Evolutionary conservation across 192 early-diverging fungal species (phyloP).

Genomic region (Backusella sp.): DNA sequence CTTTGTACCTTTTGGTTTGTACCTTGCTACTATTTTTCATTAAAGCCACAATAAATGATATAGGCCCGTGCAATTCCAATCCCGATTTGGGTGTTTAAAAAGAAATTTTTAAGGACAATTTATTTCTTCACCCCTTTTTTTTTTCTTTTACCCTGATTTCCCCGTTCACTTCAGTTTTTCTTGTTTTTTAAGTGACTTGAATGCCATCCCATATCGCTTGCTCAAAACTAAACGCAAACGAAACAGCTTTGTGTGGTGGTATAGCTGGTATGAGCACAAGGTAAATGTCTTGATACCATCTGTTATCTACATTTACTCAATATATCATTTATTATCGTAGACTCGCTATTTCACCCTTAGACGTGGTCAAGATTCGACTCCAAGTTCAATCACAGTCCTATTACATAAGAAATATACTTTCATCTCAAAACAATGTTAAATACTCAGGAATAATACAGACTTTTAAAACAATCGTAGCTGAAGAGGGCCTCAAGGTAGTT

Average conservation of each 20-base stretch:
- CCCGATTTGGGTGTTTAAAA: background rate
- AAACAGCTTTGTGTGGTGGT: conserved; percentile 51
- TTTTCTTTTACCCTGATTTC: background rate
- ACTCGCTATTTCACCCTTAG: conserved; percentile 85
- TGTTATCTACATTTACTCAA: background rate
- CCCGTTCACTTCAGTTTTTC: background rate
- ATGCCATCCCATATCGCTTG: conserved; percentile 34
- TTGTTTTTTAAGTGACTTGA: background rate
- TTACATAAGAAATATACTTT: background rate
- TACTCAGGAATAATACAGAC: conserved; percentile 67
- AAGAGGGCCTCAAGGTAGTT: conserved; percentile 68
- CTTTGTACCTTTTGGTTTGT: background rate
- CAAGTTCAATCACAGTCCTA: conserved; percentile 43
- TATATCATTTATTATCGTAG: conserved; percentile 38
- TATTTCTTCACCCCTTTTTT: background rate
- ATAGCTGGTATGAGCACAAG: conserved; percentile 46
- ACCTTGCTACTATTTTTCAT: background rate
- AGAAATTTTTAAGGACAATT: background rate
- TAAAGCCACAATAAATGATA: background rate
- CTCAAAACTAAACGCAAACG: conserved; percentile 24
- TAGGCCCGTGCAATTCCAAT: background rate
- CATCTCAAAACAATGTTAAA: conserved; percentile 31
- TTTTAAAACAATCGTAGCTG: conserved; percentile 62
- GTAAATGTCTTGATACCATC: conserved; percentile 5
- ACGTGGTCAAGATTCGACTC: conserved; percentile 91